Evolutionary conservation across 2,329 filamentous ascomycete genomes (phyloP), one percentile per base, ranked within the genome.

Genomic region (Aspergillus carbonarius): DNA sequence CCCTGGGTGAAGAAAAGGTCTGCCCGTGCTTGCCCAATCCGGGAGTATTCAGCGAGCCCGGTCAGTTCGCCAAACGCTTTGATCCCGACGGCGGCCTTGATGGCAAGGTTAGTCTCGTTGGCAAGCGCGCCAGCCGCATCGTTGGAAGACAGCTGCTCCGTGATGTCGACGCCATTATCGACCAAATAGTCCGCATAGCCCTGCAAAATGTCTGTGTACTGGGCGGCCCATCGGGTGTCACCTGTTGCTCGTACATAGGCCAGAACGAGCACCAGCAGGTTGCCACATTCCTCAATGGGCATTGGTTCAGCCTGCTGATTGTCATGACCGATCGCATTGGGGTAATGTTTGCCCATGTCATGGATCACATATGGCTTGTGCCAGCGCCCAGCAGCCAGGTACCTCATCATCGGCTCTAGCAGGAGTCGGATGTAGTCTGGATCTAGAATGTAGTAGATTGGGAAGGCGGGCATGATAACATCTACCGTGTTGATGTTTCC

Each of bases 81-180:
- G n/a, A 82, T 70, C 0, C 74, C 79, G 7, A 82, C 74, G 5
- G 78, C 77, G 3, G 78, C 74, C 63, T 81, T 81, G 62, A 81
- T 75, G 5, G 78, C 78, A 3, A 81, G 72, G 55, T 77, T 77
- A 6, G 79, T 81, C 61, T 80, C 75, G 51, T 81, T 80, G 9
- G 74, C 67, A 5, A 76, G 67, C 8, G 69, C 66, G 1, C 76
- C 76, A 3, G 75, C 72, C 18, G 73, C 75, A 59, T 81, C 79
- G 57, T 79, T 78, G 6, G 77, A 78, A 4, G 74, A 76, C 32
- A 79, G 66, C 58, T 80, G 78, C 34, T 71, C 65, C 6, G 68
- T 66, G 5, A 76, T 76, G 58, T 78, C 64, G 23, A 78, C 64
- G 17, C 75, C 71, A 40, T 79, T 74, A 0, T 74, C 64, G 6